Base-by-base conservation (phyloP, 139 green algal genomes). In the Nannochloris sp. region DNA sequence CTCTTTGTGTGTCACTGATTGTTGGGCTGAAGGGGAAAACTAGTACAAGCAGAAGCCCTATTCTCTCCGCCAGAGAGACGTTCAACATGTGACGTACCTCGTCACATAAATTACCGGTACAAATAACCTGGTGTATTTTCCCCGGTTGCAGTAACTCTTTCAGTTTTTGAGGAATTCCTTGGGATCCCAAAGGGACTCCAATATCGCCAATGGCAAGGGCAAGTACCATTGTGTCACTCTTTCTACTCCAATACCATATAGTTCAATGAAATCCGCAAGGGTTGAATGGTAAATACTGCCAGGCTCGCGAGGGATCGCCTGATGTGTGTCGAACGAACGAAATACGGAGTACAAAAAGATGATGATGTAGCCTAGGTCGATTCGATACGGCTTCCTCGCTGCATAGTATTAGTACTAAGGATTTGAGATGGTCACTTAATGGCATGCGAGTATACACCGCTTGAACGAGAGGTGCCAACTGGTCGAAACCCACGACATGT, bases 131-230 rank as follows among this genome's bases (percentile, higher is more conserved):
- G 24, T 94, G 79, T 8, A 97, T 95, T 65, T 96, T 97, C 3
- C 91, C 91, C 1, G 92, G 92, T 11, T 95, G 85, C 0, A 98
- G 73, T 48, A 98, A 76, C 43, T 85, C 69, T 60, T 90, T 94
- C 74, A 98, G 96, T 61, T 97, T 86, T 0, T 74, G 27, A 0
- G 91, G 92, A 44, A 98, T 72, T 62, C 95, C 92, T 1, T 73
- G 60, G 0, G 81, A 75, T 21, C 92, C 64, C 62, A 95, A 79
- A 5, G 91, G 90, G 6, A 98, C 85, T 71, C 97, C 87, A 43
- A 96, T 55, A 61, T 98, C 92, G 3, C 89, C 88, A 24, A 98
- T 89, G 60, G 78, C 89, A 10, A 98, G 71, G 1, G 95, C 87
- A 1, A 98, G 81, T 29, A 97, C 88, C 90, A 96, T 97, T 40